Evolutionary conservation across 2,329 filamentous ascomycete genomes (phyloP).

Genomic region (Akanthomyces uredinophilus): DNA sequence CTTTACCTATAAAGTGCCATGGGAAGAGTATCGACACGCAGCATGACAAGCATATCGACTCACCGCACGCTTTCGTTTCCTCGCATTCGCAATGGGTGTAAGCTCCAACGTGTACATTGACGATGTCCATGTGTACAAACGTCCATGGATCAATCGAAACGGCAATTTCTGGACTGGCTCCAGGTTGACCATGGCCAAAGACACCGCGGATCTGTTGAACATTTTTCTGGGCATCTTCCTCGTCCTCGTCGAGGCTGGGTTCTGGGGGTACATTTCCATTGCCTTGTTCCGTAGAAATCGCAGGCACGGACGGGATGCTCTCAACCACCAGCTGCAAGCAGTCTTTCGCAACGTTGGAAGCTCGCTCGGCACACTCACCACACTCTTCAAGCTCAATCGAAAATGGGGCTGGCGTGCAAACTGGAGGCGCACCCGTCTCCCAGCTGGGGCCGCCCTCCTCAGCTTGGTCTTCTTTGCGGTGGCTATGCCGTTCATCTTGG

Average conservation of each 20-base stretch:
- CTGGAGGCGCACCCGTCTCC: neutral
- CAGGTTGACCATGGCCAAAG: neutral
- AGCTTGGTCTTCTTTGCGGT: neutral
- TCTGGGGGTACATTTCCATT: neutral
- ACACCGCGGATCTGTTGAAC: neutral
- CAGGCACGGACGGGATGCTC: neutral
- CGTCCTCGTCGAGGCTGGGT: neutral
- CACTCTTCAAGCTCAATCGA: neutral
- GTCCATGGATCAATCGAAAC: neutral
- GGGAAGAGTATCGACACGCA: no score
- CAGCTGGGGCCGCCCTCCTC: neutral
- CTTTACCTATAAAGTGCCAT: no score
- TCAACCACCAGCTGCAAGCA: neutral
- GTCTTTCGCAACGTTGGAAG: neutral
- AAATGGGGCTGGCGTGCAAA: neutral
- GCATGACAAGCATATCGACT: no score
- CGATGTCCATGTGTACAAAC: neutral
- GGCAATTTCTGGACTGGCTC: neutral
- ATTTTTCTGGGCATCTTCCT: neutral
- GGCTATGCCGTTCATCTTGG: neutral
- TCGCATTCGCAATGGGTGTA: neutral
- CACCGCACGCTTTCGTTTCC: neutral
- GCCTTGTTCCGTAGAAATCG: neutral
- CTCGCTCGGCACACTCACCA: neutral
- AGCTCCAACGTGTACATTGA: slow-evolving; percentile 5